A percentile compares a stretch with the other conserved stretches of the same genome.
phyloP scores from a whole-genome alignment of 257 asterid genomes.

The Galeopsis tetrahit region DNA sequence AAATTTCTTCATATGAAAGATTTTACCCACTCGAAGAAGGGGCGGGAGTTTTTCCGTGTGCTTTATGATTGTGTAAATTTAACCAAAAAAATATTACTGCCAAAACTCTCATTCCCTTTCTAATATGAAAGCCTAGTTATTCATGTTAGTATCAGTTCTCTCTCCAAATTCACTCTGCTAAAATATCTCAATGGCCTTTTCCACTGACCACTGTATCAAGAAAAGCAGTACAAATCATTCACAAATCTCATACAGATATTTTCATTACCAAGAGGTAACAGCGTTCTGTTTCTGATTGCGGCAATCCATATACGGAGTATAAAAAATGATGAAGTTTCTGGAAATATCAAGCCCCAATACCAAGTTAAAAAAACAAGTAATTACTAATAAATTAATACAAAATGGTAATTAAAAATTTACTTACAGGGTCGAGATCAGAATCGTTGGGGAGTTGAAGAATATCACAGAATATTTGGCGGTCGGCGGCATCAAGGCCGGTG shows the following conservation, averaged over 20 bases:
- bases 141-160: background rate
- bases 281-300: background rate
- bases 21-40: background rate
- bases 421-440: slow-evolving; percentile 72
- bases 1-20: too few species aligned
- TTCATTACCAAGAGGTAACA: background rate
- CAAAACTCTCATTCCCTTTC: slow-evolving; percentile 1
- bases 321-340: background rate
- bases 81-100: background rate
- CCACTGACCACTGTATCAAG: background rate
- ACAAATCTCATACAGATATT: background rate
- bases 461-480: slow-evolving; percentile 66
- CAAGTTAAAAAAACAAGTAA: background rate
- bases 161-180: slow-evolving; percentile 1
- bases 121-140: background rate
- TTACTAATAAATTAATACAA: background rate
- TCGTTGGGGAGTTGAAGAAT: slow-evolving; percentile 69
- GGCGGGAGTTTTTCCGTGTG: background rate
- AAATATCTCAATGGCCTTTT: background rate
- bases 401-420: slow-evolving; percentile 19
- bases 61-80: background rate
- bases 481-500: slow-evolving; percentile 80
- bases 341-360: slow-evolving; percentile 5
- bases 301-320: background rate
- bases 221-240: background rate